phyloP scores from a whole-genome alignment of 352 stramenopile species.

The Thraustotheca clavata region DNA sequence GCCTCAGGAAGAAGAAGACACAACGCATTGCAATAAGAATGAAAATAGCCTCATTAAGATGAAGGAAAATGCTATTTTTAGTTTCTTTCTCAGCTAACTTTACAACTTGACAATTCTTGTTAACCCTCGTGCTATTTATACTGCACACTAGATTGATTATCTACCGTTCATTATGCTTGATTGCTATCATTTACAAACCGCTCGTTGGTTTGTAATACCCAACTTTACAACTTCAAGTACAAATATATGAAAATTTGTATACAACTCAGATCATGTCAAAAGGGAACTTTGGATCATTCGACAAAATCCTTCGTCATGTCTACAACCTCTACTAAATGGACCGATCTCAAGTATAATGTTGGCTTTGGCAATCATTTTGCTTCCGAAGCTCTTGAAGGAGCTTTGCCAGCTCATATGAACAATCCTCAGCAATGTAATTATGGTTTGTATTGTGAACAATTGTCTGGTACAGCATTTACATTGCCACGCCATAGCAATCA shows the following conservation, averaged over 20 bases:
- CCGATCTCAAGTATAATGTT: conserved; percentile 73
- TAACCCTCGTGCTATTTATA: too few relatives aligned
- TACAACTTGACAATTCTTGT: too few relatives aligned
- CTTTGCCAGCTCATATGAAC: conserved; percentile 90
- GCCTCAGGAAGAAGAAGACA: background rate
- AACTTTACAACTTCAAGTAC: background rate
- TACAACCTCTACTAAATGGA: conserved; percentile 27
- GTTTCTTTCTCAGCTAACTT: too few relatives aligned
- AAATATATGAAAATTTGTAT: background rate
- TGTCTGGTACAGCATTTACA: conserved; percentile 96
- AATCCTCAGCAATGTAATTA: conserved; percentile 92
- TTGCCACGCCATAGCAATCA: conserved; percentile 83
- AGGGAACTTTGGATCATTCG: background rate
- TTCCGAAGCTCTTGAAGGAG: conserved; percentile 83
- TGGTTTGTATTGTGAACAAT: conserved; percentile 90
- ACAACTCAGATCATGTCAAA: background rate
- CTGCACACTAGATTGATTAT: too few relatives aligned
- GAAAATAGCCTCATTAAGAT: too few relatives aligned
- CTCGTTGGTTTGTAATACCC: conserved; percentile 14
- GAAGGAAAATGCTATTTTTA: too few relatives aligned
- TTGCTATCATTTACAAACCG: conserved; percentile 19
- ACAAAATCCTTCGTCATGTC: background rate
- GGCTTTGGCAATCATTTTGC: conserved; percentile 93
- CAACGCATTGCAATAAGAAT: background rate
- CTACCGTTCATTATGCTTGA: too few relatives aligned